Evolutionary conservation across 179 eudicot species (phyloP), one percentile per base, ranked within the genome.

Genomic region (Spinacia oleracea): DNA sequence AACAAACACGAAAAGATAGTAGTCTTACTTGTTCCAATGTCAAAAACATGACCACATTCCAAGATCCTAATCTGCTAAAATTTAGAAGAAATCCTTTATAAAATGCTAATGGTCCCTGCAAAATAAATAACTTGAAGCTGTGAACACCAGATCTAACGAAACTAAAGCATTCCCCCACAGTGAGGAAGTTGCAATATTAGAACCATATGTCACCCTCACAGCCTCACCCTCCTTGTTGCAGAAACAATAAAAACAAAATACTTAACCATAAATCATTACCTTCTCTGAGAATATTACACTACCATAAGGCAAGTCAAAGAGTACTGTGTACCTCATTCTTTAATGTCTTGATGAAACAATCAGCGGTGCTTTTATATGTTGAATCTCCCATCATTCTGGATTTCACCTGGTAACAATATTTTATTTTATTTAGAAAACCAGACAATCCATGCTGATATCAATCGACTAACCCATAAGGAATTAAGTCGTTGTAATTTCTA

Each of bases 311-410:
- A 64, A 72, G 29, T 31, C 45, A 50, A 76, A 58, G 51, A 53
- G 43, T 43, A 23, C 35, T 25, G 56, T 35, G 18, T 87, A 91
- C 97, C 94, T 93, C 97, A 58, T 80, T 87, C 79, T 82, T 89
- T 79, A 89, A 79, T 46, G 96, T 93, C 89, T 89, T 91, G 83
- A 91, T 79, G 84, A 91, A 89, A 84, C 97, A 93, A 80, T 93
- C 97, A 2, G 86, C 12, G 38, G 91, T 84, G 85, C 90, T 86
- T 84, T 82, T 90, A 86, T 91, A 93, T 62, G 86, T 77, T 60
- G 96, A 85, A 72, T 90, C 97, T 75, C 97, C 97, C 97, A 93
- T 93, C 97, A 93, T 91, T 90, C 97, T 88, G 76, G 97, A 93
- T 86, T 93, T 93, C 70, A 93, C 97, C 97, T 93, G 91, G 75